Evolutionary conservation across 164 flowering plant species (phyloP), one percentile per base, ranked within the genome.

Genomic region (Liquidambar formosana): DNA sequence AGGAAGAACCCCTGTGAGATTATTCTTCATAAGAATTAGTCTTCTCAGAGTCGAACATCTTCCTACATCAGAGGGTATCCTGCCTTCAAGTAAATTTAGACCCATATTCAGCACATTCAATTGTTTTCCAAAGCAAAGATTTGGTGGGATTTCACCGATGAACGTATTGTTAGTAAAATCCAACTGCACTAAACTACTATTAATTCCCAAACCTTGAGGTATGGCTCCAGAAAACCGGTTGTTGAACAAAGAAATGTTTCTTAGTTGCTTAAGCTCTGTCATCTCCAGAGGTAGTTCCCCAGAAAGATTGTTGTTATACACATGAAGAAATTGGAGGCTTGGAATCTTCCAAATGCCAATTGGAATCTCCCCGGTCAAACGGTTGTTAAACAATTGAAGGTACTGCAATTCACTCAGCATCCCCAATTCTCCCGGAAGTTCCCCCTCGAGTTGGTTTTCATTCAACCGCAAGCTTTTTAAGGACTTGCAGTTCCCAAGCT

Each of bases 61-160:
- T 69, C 96, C 94, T 0, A 89, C 27, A 59, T 75, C 85, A 71
- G 89, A 71, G 73, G 96, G 92, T 51, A 90, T 79, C 56, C 78
- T 70, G 15, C 92, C 91, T 51, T 73, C 60, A 57, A 90, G 77
- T 56, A 64, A 82, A 70, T 93, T 90, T 1, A 38, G n/a, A 59
- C 91, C 94, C 81, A 92, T 38, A 66, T 54, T 76, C 64, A 92
- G 73, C 71, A 76, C 56, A 26, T 26, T 47, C 58, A 89, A 54
- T 28, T 64, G 71, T 65, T 81, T 87, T 18, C 86, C 66, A 54
- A 33, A 82, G 76, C 97, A 93, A 61, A 93, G 79, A 69, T 80
- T 76, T 15, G 90, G 88, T 0, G 97, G 97, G 28, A 93, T 84
- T 58, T 72, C 76, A 28, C 97, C 97, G 13, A 81, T 75, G 76